phyloP scores from a whole-genome alignment of 1,284 basidiomycete species.

The Exobasidium rhododendri region DNA sequence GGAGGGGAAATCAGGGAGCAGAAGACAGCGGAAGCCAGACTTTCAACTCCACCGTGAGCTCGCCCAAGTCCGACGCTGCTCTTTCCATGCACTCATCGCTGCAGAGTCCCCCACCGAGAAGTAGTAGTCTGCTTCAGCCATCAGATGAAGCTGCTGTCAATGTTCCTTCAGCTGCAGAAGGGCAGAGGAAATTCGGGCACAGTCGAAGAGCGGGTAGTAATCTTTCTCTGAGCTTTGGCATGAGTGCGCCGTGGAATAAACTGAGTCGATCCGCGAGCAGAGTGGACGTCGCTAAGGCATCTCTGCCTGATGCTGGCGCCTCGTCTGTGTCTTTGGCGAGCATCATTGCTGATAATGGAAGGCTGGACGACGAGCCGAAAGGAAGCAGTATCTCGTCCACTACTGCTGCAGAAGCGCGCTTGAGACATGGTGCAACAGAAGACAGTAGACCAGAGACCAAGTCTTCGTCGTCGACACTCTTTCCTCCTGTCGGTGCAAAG shows the following conservation, averaged over 20 bases:
- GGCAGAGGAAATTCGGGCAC: background rate
- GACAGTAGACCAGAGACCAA: background rate
- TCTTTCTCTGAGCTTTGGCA: background rate
- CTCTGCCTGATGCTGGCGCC: background rate
- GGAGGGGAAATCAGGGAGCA: no score
- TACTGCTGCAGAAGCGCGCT: no score
- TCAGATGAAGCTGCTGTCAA: no score
- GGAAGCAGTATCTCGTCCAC: no score
- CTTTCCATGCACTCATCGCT: no score
- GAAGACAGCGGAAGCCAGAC: no score
- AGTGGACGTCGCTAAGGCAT: background rate
- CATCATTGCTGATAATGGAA: background rate
- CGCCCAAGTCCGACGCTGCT: no score
- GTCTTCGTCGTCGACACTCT: background rate
- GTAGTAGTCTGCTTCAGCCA: no score
- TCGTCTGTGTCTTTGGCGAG: background rate
- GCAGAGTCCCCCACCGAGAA: no score
- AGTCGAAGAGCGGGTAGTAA: background rate
- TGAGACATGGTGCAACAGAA: background rate
- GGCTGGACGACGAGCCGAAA: background rate
- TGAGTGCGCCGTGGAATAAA: background rate
- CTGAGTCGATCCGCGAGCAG: background rate
- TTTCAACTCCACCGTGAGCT: no score
- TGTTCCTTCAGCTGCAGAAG: no score
- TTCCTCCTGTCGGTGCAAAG: background rate